Base-by-base conservation (phyloP, 768 basidiomycete genomes). In the Phaffia australis region DNA sequence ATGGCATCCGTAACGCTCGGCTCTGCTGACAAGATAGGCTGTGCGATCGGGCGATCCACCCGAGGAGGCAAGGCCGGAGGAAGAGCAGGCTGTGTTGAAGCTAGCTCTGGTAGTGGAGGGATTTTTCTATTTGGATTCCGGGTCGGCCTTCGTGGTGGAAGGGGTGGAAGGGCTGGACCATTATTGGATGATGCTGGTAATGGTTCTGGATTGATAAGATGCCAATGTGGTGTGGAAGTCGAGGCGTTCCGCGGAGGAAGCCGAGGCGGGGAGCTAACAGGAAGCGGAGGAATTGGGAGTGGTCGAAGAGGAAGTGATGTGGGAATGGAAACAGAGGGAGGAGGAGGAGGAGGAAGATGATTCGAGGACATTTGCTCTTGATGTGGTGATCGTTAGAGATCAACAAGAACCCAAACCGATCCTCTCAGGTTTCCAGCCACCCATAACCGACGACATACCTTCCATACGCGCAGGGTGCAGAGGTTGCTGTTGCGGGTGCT, bases 241-340 rank as follows among this genome's bases (percentile, higher is more conserved):
- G 60, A 61, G 4, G 47, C 21, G 50, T 46, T 51, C 50, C 60
- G 60, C 21, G 60, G 60, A 1, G 60, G 60, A n/a, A 61, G 60
- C 21, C 47, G 42, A 30, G 60, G 60, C 9, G 60, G 60, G 18
- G 35, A 42, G 35, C 4, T 42, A 42, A 42, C 11, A 42, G 35
- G 35, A 11, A 11, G 11, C 35, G 35, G 35, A 42, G 35, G 35
- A 42, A 29, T 29, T 25, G 27, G 42, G 35, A 46, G 57, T 21
- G 57, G 47, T 11, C 32, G 47, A 42, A 46, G 57, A 7, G 47
- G 57, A 58, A 35, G 57, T 1, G 30, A 30, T 8, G 32, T 15
- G 9, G 57, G 47, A n/a, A 32, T 32, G 11, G 35, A 11, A 42
- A 42, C 35, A 42, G 35, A n/a, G n/a, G 32, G 59, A 46, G 23